Base-by-base conservation (phyloP, 2,329 filamentous ascomycete genomes). In the Ophiocordyceps camponoti-leonardi region DNA sequence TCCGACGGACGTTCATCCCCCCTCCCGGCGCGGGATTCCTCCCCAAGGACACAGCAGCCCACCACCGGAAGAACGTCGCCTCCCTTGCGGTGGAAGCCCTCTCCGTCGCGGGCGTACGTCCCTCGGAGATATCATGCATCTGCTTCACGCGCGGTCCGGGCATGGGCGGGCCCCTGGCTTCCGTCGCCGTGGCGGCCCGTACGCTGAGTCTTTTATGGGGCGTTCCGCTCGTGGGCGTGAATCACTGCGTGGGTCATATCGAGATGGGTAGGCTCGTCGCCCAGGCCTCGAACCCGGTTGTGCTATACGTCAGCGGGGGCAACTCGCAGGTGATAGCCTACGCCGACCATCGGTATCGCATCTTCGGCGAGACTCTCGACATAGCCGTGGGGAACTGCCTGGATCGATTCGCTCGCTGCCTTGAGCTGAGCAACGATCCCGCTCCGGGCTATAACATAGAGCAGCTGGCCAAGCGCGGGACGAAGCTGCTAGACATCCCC, bases 301-400 rank as follows among this genome's bases (percentile, higher is more conserved):
- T 98, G 43, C 71, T 98, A 37, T 98, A 98, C 64, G 92, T 96
- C 39, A 86, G 79, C 20, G 92, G 92, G 49, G 92, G 92, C 48
- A 98, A 98, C 68, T 94, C 90, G 14, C 90, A 98, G 67, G 90
- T 96, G 23, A 96, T 96, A 53, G 92, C 92, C 42, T 98, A 96
- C 66, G 87, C 86, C 33, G 84, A 90, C 51, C 85, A 88, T 60
- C 77, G 90, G 47, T 98, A 98, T 67, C 83, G 92, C 47, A 98
- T 98, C 60, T 98, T 98, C 61, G 92, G 92, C 50, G 92, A 98
- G 67, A 88, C 92, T 2, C 79, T 98, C 44, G 92, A 98, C 60
- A 96, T 96, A 52, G 92, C 92, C 14, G 90, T 98, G 12, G 92
- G 92, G 5, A 98, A 98, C 66, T 96, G 92, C 61, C 77, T 98